phyloP scores from a whole-genome alignment of 192 early-diverging fungal genomes.

The Lunasporangiospora selenospora region DNA sequence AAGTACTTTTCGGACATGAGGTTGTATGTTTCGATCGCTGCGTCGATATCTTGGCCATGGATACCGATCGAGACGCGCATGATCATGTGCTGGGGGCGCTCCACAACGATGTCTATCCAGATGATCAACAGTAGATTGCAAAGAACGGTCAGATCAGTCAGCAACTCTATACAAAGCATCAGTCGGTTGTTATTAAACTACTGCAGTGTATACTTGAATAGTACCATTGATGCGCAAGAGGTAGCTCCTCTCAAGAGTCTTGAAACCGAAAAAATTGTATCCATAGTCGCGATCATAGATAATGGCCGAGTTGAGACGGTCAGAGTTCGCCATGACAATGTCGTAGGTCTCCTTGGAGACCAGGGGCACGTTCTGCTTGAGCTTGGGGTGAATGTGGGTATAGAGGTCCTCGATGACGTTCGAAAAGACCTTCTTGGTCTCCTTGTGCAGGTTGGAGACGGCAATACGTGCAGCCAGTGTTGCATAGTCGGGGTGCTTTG shows the following conservation, averaged over 20 bases:
- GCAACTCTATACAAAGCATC: too few relatives aligned
- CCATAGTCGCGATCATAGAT: slow-evolving; percentile 94
- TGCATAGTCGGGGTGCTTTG: slow-evolving; percentile 96
- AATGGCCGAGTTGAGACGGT: slow-evolving; percentile 85
- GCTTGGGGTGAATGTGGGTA: slow-evolving; percentile 87
- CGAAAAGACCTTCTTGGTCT: slow-evolving; percentile 81
- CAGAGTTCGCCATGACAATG: slow-evolving; percentile 69
- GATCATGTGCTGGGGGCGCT: slow-evolving; percentile 96
- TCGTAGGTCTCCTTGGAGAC: slow-evolving; percentile 79
- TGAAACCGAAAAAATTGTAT: slow-evolving; percentile 99
- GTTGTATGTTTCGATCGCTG: slow-evolving; percentile 91
- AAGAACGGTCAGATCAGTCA: too few relatives aligned
- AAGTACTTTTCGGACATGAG: slow-evolving; percentile 94
- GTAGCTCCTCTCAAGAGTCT: slow-evolving; percentile 95
- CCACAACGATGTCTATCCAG: slow-evolving; percentile 63
- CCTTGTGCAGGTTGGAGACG: slow-evolving; percentile 92
- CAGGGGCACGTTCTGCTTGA: slow-evolving; percentile 81
- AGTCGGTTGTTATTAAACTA: too few relatives aligned
- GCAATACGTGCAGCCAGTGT: slow-evolving; percentile 96
- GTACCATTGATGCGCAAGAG: slow-evolving; percentile 81
- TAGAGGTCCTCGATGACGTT: slow-evolving; percentile 84
- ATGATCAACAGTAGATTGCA: too few relatives aligned
- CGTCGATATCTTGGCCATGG: slow-evolving; percentile 87
- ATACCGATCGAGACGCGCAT: slow-evolving; percentile 99
- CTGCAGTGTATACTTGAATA: not conserved